Conservation (phyloP, 768 basidiomycete genomes). For the Gymnopilus dilepis region DNA sequence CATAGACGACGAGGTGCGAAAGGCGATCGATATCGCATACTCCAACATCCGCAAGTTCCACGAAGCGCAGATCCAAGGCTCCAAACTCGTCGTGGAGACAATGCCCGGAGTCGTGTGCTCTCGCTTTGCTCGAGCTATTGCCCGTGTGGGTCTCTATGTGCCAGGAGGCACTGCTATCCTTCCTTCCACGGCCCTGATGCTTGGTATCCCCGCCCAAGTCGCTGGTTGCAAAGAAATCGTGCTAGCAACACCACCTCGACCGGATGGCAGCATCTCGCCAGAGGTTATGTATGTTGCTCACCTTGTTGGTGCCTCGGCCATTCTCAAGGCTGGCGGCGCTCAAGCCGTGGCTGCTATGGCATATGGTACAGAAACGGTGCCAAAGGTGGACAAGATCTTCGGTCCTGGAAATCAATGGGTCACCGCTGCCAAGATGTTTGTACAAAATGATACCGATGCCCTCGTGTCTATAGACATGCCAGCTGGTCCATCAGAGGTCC, state of each 20-base stretch:
- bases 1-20: slow-evolving; percentile 66
- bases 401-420: slow-evolving; percentile 99
- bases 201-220: slow-evolving; percentile 96
- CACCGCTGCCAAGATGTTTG: slow-evolving; percentile 98
- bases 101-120: slow-evolving; percentile 98
- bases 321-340: slow-evolving; percentile 94
- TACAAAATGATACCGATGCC: slow-evolving; percentile 98
- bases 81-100: slow-evolving; percentile 84
- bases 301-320: slow-evolving; percentile 86
- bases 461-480: slow-evolving; percentile 99
- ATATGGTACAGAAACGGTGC: slow-evolving; percentile 93
- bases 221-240: slow-evolving; percentile 93
- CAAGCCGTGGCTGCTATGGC: slow-evolving; percentile 97
- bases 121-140: slow-evolving; percentile 93
- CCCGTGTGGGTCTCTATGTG: slow-evolving; percentile 94
- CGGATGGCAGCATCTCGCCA: slow-evolving; percentile 92
- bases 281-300: slow-evolving; percentile 98
- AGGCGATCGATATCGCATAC: slow-evolving; percentile 91
- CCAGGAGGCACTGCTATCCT: slow-evolving; percentile 97
- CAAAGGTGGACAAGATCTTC: slow-evolving; percentile 99
- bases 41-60: slow-evolving; percentile 92
- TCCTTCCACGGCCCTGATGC: slow-evolving; percentile 97
- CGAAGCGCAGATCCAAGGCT: slow-evolving; percentile 78
- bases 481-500: slow-evolving; percentile 95
- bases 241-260: slow-evolving; percentile 93